Conservation (phyloP, 257 asterid species). For the Jasminum sambac region DNA sequence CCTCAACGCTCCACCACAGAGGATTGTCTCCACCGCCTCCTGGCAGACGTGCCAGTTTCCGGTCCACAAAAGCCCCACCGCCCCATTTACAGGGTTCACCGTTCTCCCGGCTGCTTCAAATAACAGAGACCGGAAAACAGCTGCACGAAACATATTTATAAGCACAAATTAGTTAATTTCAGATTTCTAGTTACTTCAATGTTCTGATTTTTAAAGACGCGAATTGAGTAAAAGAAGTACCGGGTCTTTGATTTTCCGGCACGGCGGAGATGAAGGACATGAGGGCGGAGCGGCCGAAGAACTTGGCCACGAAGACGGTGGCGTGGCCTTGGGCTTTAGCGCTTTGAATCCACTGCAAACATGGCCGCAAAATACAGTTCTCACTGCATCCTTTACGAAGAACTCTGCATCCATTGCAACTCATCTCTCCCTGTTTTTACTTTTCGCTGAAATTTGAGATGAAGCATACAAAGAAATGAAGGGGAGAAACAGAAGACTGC, state of each 20-base stretch:
- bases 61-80: constrained; percentile 53
- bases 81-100: constrained; percentile 60
- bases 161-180: not conserved
- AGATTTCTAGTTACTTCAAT: not conserved
- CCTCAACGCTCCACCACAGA: constrained; percentile 54
- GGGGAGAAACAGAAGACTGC: not conserved
- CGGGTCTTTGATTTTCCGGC: constrained; percentile 48
- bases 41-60: constrained; percentile 67
- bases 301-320: constrained; percentile 64
- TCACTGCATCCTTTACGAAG: constrained; percentile 72
- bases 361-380: constrained; percentile 45
- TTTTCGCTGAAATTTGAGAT: not conserved
- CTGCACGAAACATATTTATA: constrained; percentile 23
- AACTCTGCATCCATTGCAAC: constrained; percentile 74
- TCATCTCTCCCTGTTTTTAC: constrained; percentile 31
- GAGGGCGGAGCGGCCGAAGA: constrained; percentile 75
- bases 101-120: constrained; percentile 68
- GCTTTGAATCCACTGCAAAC: constrained; percentile 56
- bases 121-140: constrained; percentile 51
- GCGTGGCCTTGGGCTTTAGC: constrained; percentile 62
- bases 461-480: not conserved
- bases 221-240: constrained; percentile 25
- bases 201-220: not conserved
- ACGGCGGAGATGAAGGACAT: constrained; percentile 63
- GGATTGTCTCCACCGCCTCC: constrained; percentile 62